These are phyloP conservation scores for Tuber umbilicatum DNA, from an alignment of 495 filamentous ascomycete species.

Conservation along the genomic window DNA sequence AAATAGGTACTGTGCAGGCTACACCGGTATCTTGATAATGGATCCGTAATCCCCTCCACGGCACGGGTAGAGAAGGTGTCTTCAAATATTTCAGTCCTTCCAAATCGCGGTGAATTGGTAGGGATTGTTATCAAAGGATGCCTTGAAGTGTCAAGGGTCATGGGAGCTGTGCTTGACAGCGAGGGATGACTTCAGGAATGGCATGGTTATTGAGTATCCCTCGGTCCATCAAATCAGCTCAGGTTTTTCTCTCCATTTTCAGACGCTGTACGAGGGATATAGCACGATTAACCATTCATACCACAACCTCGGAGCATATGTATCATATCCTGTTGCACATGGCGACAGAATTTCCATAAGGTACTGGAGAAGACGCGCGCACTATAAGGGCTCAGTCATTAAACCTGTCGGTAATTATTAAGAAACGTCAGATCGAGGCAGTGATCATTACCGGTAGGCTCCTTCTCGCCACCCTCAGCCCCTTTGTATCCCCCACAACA, in stretches of 20 bases:
- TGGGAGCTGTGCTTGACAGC: not conserved
- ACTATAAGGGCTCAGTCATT: not conserved
- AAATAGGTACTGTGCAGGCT: not conserved
- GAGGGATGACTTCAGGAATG: not conserved
- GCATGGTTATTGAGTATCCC: not conserved
- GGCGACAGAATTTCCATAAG: not conserved
- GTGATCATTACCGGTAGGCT: not conserved
- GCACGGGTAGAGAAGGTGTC: not conserved
- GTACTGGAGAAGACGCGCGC: not conserved
- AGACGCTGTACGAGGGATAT: not conserved
- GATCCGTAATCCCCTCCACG: not conserved
- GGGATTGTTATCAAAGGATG: not conserved
- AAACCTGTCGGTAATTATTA: not conserved
- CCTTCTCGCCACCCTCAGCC: not conserved
- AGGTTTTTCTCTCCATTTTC: not conserved
- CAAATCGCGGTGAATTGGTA: too few species aligned
- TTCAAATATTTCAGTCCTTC: too few species aligned
- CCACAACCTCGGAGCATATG: not conserved
- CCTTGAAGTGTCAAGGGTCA: not conserved
- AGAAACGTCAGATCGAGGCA: not conserved
- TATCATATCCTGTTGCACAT: not conserved
- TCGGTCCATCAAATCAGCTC: not conserved
- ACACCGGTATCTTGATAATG: not conserved
- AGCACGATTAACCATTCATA: not conserved
- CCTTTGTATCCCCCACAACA: not conserved